Evolutionary conservation across 179 eudicot genomes (phyloP).

Genomic region (Beta macrorhiza): DNA sequence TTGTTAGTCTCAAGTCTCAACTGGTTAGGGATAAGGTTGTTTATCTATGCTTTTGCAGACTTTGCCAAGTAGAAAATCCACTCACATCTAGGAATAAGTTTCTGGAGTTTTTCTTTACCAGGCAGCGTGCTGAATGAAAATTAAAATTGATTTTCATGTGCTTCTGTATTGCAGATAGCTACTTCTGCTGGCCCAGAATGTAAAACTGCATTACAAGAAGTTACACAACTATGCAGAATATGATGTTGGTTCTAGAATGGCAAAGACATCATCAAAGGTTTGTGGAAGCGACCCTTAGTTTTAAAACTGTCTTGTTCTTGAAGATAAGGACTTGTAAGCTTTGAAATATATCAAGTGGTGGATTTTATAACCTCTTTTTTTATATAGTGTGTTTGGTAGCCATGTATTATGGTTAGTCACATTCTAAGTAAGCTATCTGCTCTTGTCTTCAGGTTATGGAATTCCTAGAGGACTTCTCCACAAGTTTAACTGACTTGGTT

Average conservation of each 20-base stretch:
- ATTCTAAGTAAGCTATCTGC: slow-evolving; percentile 13
- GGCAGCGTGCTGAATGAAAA: too few relatives aligned
- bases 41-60: neutral
- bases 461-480: slow-evolving; percentile 85
- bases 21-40: slow-evolving; percentile 5
- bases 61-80: neutral
- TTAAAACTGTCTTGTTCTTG: neutral
- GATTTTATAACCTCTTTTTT: neutral
- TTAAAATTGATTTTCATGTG: neutral
- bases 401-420: neutral
- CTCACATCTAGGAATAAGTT: neutral
- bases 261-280: slow-evolving; percentile 80
- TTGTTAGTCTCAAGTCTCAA: neutral
- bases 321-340: neutral
- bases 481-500: slow-evolving; percentile 68
- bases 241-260: slow-evolving; percentile 71
- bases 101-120: neutral
- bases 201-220: slow-evolving; percentile 87
- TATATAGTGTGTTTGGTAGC: slow-evolving; percentile 1
- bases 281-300: slow-evolving; percentile 15
- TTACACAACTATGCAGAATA: slow-evolving; percentile 75
- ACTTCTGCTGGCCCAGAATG: slow-evolving; percentile 95
- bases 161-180: slow-evolving; percentile 56
- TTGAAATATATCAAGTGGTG: neutral
- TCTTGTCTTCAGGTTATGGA: slow-evolving; percentile 61